Conservation (phyloP, 768 basidiomycete genomes). For the Tricholoma flavovirens region DNA sequence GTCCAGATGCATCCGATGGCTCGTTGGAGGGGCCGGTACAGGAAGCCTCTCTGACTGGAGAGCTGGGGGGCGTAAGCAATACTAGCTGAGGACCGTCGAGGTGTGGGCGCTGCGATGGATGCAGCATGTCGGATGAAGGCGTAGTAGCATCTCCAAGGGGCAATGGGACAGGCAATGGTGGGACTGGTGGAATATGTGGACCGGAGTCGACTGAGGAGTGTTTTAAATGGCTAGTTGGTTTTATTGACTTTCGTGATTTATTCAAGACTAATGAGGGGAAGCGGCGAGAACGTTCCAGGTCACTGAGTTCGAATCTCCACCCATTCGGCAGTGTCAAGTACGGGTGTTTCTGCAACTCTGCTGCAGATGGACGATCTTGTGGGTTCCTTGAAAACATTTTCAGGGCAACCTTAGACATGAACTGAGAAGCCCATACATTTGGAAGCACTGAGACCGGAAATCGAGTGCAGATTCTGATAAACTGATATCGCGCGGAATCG, state of each 20-base stretch:
- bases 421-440: slow-evolving; percentile 41
- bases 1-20: background rate
- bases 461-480: slow-evolving; percentile 60
- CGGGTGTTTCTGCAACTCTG: slow-evolving; percentile 55
- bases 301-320: slow-evolving; percentile 36
- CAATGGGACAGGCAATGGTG: background rate
- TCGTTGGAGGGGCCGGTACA: background rate
- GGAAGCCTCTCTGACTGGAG: slow-evolving; percentile 12
- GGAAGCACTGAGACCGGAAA: slow-evolving; percentile 75
- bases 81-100: slow-evolving; percentile 30
- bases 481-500: slow-evolving; percentile 62
- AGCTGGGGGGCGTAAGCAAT: slow-evolving; percentile 24
- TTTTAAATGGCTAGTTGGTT: slow-evolving; percentile 2
- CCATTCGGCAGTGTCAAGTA: slow-evolving; percentile 52
- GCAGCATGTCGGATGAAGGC: background rate
- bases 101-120: background rate
- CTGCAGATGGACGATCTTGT: slow-evolving; percentile 60
- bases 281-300: slow-evolving; percentile 5
- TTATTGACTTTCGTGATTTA: slow-evolving; percentile 5
- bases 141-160: background rate
- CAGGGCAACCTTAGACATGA: background rate
- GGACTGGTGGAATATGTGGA: background rate
- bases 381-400: slow-evolving; percentile 47
- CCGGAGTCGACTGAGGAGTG: background rate
- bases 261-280: slow-evolving; percentile 7